These are phyloP conservation scores for Phytophthora vignae DNA, from an alignment of 352 stramenopile species.

Conservation along the genomic window DNA sequence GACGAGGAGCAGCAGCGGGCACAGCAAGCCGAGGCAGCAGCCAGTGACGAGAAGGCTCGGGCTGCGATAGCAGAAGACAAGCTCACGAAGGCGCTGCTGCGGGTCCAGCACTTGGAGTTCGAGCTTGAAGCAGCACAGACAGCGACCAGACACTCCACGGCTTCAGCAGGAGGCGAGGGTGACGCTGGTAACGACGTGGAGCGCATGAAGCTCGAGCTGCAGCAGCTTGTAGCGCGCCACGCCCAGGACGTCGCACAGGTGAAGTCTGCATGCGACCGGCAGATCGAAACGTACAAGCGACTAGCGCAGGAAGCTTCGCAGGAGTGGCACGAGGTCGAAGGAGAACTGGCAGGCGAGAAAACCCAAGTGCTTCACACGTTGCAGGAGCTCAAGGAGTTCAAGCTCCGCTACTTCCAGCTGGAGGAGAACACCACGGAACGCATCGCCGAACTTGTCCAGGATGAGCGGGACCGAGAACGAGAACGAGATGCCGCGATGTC, in stretches of 20 bases:
- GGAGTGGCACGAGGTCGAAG: slow-evolving; percentile 80
- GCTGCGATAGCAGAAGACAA: slow-evolving; percentile 46
- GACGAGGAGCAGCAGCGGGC: slow-evolving; percentile 49
- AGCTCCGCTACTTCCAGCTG: slow-evolving; percentile 69
- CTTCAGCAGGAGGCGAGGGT: not conserved
- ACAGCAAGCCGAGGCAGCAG: slow-evolving; percentile 26
- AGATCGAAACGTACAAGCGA: slow-evolving; percentile 73
- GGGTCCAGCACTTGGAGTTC: slow-evolving; percentile 74
- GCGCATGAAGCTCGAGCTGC: slow-evolving; percentile 35
- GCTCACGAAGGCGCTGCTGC: slow-evolving; percentile 60
- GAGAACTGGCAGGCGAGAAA: slow-evolving; percentile 63
- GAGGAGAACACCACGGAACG: slow-evolving; percentile 68
- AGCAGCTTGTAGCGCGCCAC: slow-evolving; percentile 50
- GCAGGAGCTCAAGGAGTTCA: slow-evolving; percentile 81
- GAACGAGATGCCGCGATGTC: slow-evolving; percentile 37
- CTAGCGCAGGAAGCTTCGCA: slow-evolving; percentile 63
- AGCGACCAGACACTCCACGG: slow-evolving; percentile 9
- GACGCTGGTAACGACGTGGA: slow-evolving; percentile 21
- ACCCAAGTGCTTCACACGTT: slow-evolving; percentile 58
- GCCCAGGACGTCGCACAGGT: slow-evolving; percentile 52
- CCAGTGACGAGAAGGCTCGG: slow-evolving; percentile 30
- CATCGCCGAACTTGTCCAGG: slow-evolving; percentile 69
- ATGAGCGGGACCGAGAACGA: slow-evolving; percentile 60
- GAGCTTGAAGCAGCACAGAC: slow-evolving; percentile 55
- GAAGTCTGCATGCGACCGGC: slow-evolving; percentile 60